These are phyloP conservation scores for Hansenula lynferdii DNA, from an alignment of 1,139 yeast genomes.

Conservation along the genomic window DNA sequence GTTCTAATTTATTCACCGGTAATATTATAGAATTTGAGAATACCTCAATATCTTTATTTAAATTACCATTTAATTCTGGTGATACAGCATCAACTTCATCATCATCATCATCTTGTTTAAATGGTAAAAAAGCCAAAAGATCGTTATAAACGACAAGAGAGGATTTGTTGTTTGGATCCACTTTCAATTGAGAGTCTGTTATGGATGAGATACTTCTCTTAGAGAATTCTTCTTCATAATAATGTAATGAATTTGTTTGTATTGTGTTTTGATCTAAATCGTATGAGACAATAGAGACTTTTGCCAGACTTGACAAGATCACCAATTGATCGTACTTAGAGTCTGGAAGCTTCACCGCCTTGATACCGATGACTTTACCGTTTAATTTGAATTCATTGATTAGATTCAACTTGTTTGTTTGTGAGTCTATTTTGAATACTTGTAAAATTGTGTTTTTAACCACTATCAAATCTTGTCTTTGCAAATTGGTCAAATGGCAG, in stretches of 20 bases:
- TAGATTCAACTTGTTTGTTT: slow-evolving; percentile 40
- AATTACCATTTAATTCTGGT: slow-evolving; percentile 8
- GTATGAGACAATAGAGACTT: slow-evolving; percentile 74
- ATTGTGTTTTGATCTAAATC: slow-evolving; percentile 47
- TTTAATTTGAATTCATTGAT: slow-evolving; percentile 65
- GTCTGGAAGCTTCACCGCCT: slow-evolving; percentile 46
- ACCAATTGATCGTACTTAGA: slow-evolving; percentile 56
- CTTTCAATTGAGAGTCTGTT: slow-evolving; percentile 43
- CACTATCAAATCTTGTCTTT: slow-evolving; percentile 52
- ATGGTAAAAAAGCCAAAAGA: slow-evolving; percentile 69
- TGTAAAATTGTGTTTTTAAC: slow-evolving; percentile 74
- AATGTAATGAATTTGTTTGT: slow-evolving; percentile 77
- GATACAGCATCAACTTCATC: slow-evolving; percentile 9
- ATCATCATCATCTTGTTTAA: slow-evolving; percentile 33
- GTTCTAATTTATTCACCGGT: slow-evolving; percentile 52
- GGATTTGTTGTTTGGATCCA: slow-evolving; percentile 65
- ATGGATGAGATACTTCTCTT: slow-evolving; percentile 42
- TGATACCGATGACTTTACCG: slow-evolving; percentile 63
- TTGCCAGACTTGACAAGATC: slow-evolving; percentile 71
- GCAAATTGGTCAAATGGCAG: slow-evolving; percentile 55
- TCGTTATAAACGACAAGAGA: slow-evolving; percentile 68
- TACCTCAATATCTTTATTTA: slow-evolving; percentile 7
- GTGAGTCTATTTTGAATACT: slow-evolving; percentile 44
- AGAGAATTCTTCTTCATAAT: slow-evolving; percentile 61
- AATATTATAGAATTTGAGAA: slow-evolving; percentile 35